Percentiles rank a stretch among this genome's conserved stretches.
These are phyloP conservation scores for Pochonia chlamydosporia DNA, from an alignment of 2,329 filamentous ascomycete genomes.

Conservation along the genomic window DNA sequence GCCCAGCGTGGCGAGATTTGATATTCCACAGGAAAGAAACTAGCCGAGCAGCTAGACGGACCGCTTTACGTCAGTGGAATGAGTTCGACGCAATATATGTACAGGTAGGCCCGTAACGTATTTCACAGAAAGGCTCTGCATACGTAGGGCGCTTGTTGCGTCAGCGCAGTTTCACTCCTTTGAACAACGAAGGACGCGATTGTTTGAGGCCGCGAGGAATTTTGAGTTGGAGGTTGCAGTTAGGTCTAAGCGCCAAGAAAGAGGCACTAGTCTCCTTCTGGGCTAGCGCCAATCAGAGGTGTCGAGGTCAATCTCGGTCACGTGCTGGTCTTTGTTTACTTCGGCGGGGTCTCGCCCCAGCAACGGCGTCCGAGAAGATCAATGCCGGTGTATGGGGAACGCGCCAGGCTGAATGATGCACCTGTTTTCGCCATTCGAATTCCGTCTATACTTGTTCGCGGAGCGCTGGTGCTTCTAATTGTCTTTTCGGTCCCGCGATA, in stretches of 20 bases:
- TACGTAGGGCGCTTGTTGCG: background rate
- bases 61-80: too few relatives aligned
- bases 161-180: background rate
- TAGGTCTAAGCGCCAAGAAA: background rate
- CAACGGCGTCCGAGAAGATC: slow-evolving; percentile 19
- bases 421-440: slow-evolving; percentile 18
- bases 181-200: background rate
- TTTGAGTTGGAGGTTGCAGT: background rate
- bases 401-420: background rate
- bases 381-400: background rate
- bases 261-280: background rate
- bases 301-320: slow-evolving; percentile 9
- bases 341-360: slow-evolving; percentile 17
- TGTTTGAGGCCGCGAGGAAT: background rate
- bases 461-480: slow-evolving; percentile 18
- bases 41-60: too few relatives aligned
- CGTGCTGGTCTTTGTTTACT: slow-evolving; percentile 24
- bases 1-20: too few relatives aligned
- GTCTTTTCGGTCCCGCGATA: slow-evolving; percentile 9
- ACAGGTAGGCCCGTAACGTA: too few relatives aligned
- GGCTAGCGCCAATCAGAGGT: too few relatives aligned
- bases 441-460: slow-evolving; percentile 16
- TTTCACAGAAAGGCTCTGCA: too few relatives aligned
- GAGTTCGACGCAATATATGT: too few relatives aligned
- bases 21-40: too few relatives aligned